Evolutionary conservation across 2,329 filamentous ascomycete species (phyloP).

Genomic region (Fusarium burgessii): DNA sequence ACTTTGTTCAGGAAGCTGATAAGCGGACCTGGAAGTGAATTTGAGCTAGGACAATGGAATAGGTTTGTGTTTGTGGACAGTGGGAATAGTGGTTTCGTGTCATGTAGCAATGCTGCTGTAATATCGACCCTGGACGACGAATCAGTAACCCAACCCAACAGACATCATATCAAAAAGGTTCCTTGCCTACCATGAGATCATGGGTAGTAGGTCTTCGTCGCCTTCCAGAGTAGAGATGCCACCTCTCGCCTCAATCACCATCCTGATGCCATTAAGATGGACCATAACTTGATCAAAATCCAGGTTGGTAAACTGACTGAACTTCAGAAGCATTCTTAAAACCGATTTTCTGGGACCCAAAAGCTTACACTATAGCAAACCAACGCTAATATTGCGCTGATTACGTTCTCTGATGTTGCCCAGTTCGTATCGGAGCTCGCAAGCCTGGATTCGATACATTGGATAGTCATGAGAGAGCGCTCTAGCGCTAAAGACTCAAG

Average conservation of each 20-base stretch:
- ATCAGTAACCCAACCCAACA: not conserved
- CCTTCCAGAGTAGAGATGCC: conserved; percentile 11
- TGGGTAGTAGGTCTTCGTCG: conserved; percentile 2
- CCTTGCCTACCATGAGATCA: conserved; percentile 11
- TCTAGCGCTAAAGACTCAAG: conserved; percentile 5
- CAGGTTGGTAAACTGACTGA: conserved; percentile 2
- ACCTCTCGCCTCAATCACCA: conserved; percentile 6
- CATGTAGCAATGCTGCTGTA: conserved; percentile 16
- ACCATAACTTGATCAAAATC: conserved; percentile 17
- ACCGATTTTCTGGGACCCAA: not conserved
- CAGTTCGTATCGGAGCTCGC: not conserved
- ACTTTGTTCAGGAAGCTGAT: not conserved
- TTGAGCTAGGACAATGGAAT: not conserved
- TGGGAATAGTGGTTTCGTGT: conserved; percentile 14
- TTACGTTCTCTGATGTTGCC: conserved; percentile 11
- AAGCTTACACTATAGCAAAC: conserved; percentile 14
- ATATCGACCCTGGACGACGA: conserved; percentile 10
- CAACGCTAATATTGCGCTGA: conserved; percentile 11
- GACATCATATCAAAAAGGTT: not conserved
- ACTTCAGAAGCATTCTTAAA: not conserved
- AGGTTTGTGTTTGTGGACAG: not conserved
- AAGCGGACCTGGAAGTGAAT: conserved; percentile 2
- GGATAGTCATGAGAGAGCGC: conserved; percentile 11
- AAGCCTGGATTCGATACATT: conserved; percentile 13
- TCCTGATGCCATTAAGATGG: conserved; percentile 10